A percentile compares a stretch with the other conserved stretches of the same genome.
Evolutionary conservation across 2,329 filamentous ascomycete genomes (phyloP).

Genomic region (Venturia carpophila): DNA sequence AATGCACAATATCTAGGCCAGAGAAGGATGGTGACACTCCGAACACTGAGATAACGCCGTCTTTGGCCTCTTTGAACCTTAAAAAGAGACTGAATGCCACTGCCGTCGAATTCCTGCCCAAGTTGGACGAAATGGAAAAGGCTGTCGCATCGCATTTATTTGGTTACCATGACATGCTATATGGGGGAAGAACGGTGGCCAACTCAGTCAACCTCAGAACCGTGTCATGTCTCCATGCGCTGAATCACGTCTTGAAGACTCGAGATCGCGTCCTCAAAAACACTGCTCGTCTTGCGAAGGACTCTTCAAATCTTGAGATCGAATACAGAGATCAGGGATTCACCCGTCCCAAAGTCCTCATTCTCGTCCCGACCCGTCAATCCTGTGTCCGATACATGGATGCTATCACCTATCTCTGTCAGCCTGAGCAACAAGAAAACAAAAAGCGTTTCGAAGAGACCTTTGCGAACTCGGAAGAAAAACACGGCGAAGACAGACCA

Average conservation of each 20-base stretch:
- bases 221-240: conserved; percentile 68
- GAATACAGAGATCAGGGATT: conserved; percentile 91
- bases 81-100: conserved; percentile 25
- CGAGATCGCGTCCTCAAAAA: conserved; percentile 89
- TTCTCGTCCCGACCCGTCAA: conserved; percentile 82
- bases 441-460: conserved; percentile 83
- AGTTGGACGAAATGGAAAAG: conserved; percentile 25
- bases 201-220: conserved; percentile 64
- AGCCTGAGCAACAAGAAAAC: conserved; percentile 90
- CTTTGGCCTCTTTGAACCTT: conserved; percentile 22
- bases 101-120: not conserved
- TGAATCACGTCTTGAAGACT: conserved; percentile 92
- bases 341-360: conserved; percentile 85
- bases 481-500: conserved; percentile 65
- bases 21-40: conserved; percentile 13
- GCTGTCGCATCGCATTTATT: conserved; percentile 59
- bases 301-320: conserved; percentile 47
- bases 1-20: conserved; percentile 27
- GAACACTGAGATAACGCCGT: not conserved
- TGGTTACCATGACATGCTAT: conserved; percentile 73
- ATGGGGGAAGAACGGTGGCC: conserved; percentile 59
- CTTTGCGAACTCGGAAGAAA: conserved; percentile 60
- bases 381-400: conserved; percentile 74
- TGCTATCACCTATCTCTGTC: conserved; percentile 64
- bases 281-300: conserved; percentile 66